Conservation (phyloP, 805 yeast genomes). For the Candida pseudoglaebosa region DNA sequence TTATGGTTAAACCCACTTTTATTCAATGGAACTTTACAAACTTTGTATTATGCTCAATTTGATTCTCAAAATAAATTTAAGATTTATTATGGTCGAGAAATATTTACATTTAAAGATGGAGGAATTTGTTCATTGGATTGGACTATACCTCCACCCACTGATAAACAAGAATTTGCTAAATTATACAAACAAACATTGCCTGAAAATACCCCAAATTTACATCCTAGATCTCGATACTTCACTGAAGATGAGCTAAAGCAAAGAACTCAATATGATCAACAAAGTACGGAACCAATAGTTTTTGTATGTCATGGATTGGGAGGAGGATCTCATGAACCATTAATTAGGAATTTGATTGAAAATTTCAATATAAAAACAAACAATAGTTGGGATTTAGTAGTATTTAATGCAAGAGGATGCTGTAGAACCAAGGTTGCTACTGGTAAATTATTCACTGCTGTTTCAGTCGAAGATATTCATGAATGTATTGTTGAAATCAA, state of each 20-base stretch:
- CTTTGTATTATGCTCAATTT: constrained; percentile 60
- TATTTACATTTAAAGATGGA: constrained; percentile 56
- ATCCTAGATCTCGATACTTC: constrained; percentile 53
- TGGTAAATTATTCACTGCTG: constrained; percentile 65
- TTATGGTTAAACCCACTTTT: constrained; percentile 60
- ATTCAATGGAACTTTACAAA: constrained; percentile 74
- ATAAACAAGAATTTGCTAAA: constrained; percentile 21
- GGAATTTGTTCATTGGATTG: constrained; percentile 76
- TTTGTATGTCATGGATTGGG: constrained; percentile 72
- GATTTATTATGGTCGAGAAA: constrained; percentile 72
- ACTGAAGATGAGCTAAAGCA: constrained; percentile 41
- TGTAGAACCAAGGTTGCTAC: constrained; percentile 64
- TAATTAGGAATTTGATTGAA: constrained; percentile 58
- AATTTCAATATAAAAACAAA: constrained; percentile 28
- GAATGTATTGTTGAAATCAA: constrained; percentile 50
- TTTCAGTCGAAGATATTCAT: constrained; percentile 68
- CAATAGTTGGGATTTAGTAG: constrained; percentile 56
- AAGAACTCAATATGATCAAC: constrained; percentile 14
- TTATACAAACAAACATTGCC: constrained; percentile 29
- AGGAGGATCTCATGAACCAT: constrained; percentile 82
- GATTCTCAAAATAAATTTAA: constrained; percentile 47
- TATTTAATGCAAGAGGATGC: constrained; percentile 75
- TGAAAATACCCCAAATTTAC: constrained; percentile 35
- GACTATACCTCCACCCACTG: constrained; percentile 41
- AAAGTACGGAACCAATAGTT: constrained; percentile 49